Evolutionary conservation across 2,329 filamentous ascomycete genomes (phyloP), one percentile per base, ranked within the genome.

Genomic region (Cyclaneusma minus): DNA sequence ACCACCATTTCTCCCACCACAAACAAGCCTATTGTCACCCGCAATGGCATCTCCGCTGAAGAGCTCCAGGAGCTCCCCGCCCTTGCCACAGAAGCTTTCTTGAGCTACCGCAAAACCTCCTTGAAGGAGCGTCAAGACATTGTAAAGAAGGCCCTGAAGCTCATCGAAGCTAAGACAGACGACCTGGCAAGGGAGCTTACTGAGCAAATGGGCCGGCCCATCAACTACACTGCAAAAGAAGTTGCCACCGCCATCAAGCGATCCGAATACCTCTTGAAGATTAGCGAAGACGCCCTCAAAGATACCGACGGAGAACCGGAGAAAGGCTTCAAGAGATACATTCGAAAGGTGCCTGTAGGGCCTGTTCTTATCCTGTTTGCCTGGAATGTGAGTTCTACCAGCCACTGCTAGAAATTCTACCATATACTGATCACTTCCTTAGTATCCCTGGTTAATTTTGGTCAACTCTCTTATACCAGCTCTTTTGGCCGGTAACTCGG

Each of bases 391-490:
- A 56, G 82, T 63, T 16, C 22, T 19, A 22, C 23, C 20, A 26
- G 15, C 14, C 11, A 26, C 14, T 22, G 7, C 24, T 32, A 14
- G 30, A 21, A 13, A n/a, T 16, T 12, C 13, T 20, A 10, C 22
- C 16, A 21, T 30, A 28, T 18, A 38, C 40, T 35, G 33, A 35
- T 11, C 7, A 9, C 14, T 27, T 25, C 16, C 28, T 15, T 41
- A 92, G 83, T 95, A 95, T 47, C 87, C 87, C 13, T 95, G 94
- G 51, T 62, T 95, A 25, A 92, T 85, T 38, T 69, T 94, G 16
- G 70, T 94, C 47, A 95, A 95, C 60, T 85, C 83, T 8, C 62
- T 95, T 31, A 71, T 95, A 35, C 87, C 87, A 11, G 87, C 87
- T n/a, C 63, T 95, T 20, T 64, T 95, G 20, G 72, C 81, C 16